Conservation (phyloP, 2,329 filamentous ascomycete species). For the Pleoardoris graminearum region DNA sequence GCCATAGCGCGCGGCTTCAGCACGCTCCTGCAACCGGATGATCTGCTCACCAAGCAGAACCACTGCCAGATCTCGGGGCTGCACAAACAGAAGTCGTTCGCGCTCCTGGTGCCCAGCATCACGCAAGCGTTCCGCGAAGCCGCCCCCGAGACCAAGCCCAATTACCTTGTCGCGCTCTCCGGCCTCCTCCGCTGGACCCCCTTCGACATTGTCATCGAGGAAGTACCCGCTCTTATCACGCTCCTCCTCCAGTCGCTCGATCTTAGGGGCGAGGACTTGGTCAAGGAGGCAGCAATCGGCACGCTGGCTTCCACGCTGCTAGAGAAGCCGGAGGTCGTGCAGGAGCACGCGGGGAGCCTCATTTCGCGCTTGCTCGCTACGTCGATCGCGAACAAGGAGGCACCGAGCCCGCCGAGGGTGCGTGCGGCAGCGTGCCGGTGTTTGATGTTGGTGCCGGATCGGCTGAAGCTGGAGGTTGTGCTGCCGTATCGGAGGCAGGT, state of each 20-base stretch:
- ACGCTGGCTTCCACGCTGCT: conserved; percentile 62
- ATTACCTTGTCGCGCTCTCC: conserved; percentile 66
- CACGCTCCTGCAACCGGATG: conserved; percentile 63
- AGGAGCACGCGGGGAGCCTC: conserved; percentile 61
- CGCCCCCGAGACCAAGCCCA: conserved; percentile 55
- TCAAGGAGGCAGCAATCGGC: conserved; percentile 64
- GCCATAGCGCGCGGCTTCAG: conserved; percentile 61
- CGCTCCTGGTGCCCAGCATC: conserved; percentile 61
- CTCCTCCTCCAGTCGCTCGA: conserved; percentile 67
- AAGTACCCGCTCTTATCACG: conserved; percentile 60
- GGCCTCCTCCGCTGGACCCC: conserved; percentile 64
- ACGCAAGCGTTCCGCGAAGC: conserved; percentile 56
- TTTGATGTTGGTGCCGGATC: conserved; percentile 52
- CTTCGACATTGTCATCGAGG: conserved; percentile 62
- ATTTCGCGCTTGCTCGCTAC: conserved; percentile 60
- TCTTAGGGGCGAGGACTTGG: conserved; percentile 53
- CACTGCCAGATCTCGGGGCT: conserved; percentile 64
- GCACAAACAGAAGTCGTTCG: conserved; percentile 66
- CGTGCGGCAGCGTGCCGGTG: conserved; percentile 54
- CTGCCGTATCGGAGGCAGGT: conserved; percentile 62
- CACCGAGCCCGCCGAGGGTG: conserved; percentile 45
- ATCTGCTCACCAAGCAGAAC: conserved; percentile 63
- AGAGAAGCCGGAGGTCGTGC: conserved; percentile 58
- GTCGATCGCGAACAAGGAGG: conserved; percentile 21
- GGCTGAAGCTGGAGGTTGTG: conserved; percentile 55